Percentiles rank a stretch among this genome's conserved stretches.
These are phyloP conservation scores for Bryoerythrophyllum caledonicum DNA, from an alignment of 225 moss, liverwort and hornwort genomes.

Conservation along the genomic window DNA sequence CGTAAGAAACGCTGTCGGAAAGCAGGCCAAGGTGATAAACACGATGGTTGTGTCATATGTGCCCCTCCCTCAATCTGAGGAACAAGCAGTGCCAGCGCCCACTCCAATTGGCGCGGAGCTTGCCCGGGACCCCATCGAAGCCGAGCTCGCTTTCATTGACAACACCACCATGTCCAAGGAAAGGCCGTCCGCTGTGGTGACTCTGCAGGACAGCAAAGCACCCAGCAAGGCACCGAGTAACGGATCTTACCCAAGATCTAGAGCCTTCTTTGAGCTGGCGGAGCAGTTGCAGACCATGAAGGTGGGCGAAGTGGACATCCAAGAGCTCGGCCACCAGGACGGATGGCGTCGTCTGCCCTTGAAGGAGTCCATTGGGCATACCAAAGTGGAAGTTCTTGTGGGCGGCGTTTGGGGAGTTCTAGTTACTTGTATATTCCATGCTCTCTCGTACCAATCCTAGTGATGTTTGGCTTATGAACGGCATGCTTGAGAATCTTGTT, in stretches of 20 bases:
- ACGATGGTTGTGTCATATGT: constrained; percentile 65
- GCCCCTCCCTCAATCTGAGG: constrained; percentile 29
- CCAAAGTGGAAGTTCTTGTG: constrained; percentile 75
- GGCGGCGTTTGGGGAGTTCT: constrained; percentile 76
- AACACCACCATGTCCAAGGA: constrained; percentile 41
- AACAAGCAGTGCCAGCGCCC: constrained; percentile 5
- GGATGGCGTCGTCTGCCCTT: constrained; percentile 88
- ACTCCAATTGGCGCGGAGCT: constrained; percentile 75
- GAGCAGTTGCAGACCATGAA: constrained; percentile 72
- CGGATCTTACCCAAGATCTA: constrained; percentile 47
- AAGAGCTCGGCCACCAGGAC: constrained; percentile 72
- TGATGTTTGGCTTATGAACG: neutral
- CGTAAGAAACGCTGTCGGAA: constrained; percentile 90
- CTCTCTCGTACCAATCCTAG: constrained; percentile 21
- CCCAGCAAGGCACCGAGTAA: constrained; percentile 12
- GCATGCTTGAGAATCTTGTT: too few species aligned
- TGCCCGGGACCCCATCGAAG: constrained; percentile 70
- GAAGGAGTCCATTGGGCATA: constrained; percentile 94
- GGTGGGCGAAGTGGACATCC: constrained; percentile 77
- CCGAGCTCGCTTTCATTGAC: constrained; percentile 83
- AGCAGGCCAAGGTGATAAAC: constrained; percentile 94
- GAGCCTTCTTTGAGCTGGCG: constrained; percentile 49
- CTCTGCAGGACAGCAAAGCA: constrained; percentile 26
- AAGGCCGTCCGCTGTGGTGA: constrained; percentile 43
- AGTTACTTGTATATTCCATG: constrained; percentile 45